Conservation (phyloP, 1,284 basidiomycete species). For the Heterobasidion irregulare region DNA sequence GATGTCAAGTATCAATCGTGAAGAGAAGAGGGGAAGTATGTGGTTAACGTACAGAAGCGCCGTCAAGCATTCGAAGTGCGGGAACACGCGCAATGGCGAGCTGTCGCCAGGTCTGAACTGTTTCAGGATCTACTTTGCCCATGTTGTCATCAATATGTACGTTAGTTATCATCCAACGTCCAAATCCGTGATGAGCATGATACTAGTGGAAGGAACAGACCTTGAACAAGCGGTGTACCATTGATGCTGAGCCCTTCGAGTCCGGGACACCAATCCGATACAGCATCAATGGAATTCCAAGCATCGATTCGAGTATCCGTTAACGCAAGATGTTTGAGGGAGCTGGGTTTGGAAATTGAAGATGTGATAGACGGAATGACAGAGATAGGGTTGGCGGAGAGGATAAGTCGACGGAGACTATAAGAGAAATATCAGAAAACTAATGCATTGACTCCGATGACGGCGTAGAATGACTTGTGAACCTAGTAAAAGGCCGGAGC, state of each 20-base stretch:
- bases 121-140: constrained; percentile 27
- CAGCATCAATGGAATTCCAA: constrained; percentile 68
- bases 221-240: constrained; percentile 55
- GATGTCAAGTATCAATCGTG: too few relatives aligned
- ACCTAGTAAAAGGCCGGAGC: constrained; percentile 43
- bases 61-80: constrained; percentile 59
- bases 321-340: constrained; percentile 49
- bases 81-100: constrained; percentile 70
- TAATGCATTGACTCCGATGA: constrained; percentile 10
- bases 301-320: constrained; percentile 49
- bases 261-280: constrained; percentile 57
- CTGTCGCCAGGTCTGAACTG: constrained; percentile 42
- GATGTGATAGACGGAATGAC: constrained; percentile 23
- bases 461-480: constrained; percentile 16
- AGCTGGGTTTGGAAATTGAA: constrained; percentile 3
- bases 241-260: constrained; percentile 50
- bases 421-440: neutral
- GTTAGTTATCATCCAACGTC: neutral
- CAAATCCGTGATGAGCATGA: neutral
- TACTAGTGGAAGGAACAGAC: constrained; percentile 19
- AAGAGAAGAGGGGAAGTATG: neutral
- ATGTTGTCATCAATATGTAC: neutral
- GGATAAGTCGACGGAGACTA: constrained; percentile 59
- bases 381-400: constrained; percentile 58
- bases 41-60: constrained; percentile 43